Evolutionary conservation across 345 rosid species (phyloP).

Genomic region (Acer campestre): DNA sequence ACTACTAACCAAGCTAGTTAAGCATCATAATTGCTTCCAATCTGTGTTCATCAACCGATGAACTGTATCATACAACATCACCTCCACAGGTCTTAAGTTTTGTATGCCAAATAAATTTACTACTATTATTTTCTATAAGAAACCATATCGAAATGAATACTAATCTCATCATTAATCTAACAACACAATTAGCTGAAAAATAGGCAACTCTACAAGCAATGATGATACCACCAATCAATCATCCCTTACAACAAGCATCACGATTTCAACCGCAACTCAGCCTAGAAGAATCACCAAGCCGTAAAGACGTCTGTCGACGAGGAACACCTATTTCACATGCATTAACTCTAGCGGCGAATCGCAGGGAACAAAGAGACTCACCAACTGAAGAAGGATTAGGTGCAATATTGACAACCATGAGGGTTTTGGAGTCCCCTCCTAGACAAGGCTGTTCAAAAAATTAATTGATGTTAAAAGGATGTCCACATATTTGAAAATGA

Average conservation of each 20-base stretch:
- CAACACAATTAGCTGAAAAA: constrained; percentile 23
- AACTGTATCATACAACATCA: constrained; percentile 23
- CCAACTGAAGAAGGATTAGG: constrained; percentile 77
- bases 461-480: neutral
- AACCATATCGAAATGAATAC: neutral
- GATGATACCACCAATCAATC: constrained; percentile 5
- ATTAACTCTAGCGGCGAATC: constrained; percentile 88
- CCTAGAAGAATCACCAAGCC: constrained; percentile 53
- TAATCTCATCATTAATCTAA: constrained; percentile 12
- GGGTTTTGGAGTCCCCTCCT: constrained; percentile 87
- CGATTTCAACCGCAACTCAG: constrained; percentile 36
- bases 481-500: neutral
- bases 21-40: neutral
- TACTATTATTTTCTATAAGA: neutral
- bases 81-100: neutral
- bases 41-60: constrained; percentile 35
- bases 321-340: constrained; percentile 88
- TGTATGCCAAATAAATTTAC: constrained; percentile 19
- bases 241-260: neutral
- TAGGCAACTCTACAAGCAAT: constrained; percentile 10
- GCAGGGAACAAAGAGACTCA: constrained; percentile 82
- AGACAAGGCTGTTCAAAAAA: constrained; percentile 70
- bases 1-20: neutral
- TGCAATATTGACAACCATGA: constrained; percentile 84
- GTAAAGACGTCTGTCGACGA: constrained; percentile 54